Conservation (phyloP, 1,284 basidiomycete species). For the Apiotrichum porosum region DNA sequence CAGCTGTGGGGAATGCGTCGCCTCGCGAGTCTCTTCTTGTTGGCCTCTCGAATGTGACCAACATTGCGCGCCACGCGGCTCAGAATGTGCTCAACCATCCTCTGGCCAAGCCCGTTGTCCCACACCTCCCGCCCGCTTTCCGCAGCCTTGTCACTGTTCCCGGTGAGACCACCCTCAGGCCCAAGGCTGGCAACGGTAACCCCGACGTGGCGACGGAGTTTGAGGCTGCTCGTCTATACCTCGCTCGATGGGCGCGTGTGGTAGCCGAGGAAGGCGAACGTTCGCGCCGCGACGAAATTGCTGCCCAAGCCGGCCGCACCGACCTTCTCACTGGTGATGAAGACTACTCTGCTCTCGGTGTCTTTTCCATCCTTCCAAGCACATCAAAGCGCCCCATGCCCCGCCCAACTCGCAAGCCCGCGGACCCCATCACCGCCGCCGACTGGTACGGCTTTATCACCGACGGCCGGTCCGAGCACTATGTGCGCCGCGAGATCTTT, state of each 20-base stretch:
- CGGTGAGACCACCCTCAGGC: constrained; percentile 59
- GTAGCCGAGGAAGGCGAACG: constrained; percentile 94
- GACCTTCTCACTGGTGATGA: constrained; percentile 19
- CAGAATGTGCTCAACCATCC: constrained; percentile 90
- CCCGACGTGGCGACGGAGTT: constrained; percentile 61
- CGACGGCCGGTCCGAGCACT: constrained; percentile 40
- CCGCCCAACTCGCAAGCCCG: constrained; percentile 43
- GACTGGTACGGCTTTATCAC: constrained; percentile 41
- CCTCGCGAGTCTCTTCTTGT: constrained; percentile 55
- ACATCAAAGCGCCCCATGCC: constrained; percentile 35
- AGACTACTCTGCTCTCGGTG: constrained; percentile 72
- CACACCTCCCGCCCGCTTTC: constrained; percentile 87
- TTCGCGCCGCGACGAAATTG: constrained; percentile 66
- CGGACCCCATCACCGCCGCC: constrained; percentile 38
- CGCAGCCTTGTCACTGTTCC: constrained; percentile 70
- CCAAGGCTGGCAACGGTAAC: constrained; percentile 54
- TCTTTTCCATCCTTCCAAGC: constrained; percentile 70
- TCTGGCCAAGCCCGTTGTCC: constrained; percentile 86
- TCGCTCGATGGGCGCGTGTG: constrained; percentile 87
- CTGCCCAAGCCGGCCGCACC: constrained; percentile 26
- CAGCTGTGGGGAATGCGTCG: constrained; percentile 21
- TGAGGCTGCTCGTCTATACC: constrained; percentile 90
- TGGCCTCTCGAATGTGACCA: constrained; percentile 81
- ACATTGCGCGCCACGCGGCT: constrained; percentile 79
- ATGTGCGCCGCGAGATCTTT: constrained; percentile 44